phyloP scores from a whole-genome alignment of 2,329 filamentous ascomycete genomes.

The Pyricularia grisea region DNA sequence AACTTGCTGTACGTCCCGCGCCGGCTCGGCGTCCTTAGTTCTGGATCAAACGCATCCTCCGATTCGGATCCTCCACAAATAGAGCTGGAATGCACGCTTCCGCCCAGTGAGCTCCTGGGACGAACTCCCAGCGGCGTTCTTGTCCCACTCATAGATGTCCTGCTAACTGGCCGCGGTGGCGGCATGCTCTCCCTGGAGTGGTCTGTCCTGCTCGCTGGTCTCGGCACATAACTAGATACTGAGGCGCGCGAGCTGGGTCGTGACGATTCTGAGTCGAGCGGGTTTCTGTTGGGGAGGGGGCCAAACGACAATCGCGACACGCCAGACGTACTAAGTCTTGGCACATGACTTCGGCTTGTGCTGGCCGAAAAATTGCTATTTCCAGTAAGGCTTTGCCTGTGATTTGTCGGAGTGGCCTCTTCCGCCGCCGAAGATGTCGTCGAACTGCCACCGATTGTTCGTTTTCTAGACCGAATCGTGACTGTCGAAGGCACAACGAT shows the following conservation, averaged over 20 bases:
- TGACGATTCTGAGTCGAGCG: conserved; percentile 37
- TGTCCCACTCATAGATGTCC: conserved; percentile 60
- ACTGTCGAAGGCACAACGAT: conserved; percentile 43
- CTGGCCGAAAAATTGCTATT: conserved; percentile 7
- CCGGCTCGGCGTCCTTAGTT: conserved; percentile 43
- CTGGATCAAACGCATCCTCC: conserved; percentile 30
- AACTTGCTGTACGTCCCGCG: conserved; percentile 42
- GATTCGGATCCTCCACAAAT: conserved; percentile 33
- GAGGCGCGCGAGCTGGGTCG: conserved; percentile 69
- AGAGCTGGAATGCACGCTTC: conserved; percentile 46
- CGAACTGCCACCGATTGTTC: conserved; percentile 42
- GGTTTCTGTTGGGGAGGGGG: conserved; percentile 46
- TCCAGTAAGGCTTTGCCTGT: conserved; percentile 12
- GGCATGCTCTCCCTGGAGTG: conserved; percentile 28
- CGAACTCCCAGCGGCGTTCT: conserved; percentile 59
- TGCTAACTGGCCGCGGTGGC: conserved; percentile 45
- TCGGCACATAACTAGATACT: conserved; percentile 35
- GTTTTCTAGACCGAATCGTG: conserved; percentile 61
- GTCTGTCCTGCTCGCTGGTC: conserved; percentile 44
- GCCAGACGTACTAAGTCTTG: conserved; percentile 51
- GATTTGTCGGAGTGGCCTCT: conserved; percentile 38
- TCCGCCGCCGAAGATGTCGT: conserved; percentile 39
- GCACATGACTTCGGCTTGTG: conserved; percentile 34
- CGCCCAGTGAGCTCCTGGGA: conserved; percentile 62
- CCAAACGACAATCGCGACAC: conserved; percentile 56